Percentiles rank a stretch among this genome's conserved stretches.
Evolutionary conservation across 768 basidiomycete genomes (phyloP).

Genomic region (Pleurotus ostreatus): DNA sequence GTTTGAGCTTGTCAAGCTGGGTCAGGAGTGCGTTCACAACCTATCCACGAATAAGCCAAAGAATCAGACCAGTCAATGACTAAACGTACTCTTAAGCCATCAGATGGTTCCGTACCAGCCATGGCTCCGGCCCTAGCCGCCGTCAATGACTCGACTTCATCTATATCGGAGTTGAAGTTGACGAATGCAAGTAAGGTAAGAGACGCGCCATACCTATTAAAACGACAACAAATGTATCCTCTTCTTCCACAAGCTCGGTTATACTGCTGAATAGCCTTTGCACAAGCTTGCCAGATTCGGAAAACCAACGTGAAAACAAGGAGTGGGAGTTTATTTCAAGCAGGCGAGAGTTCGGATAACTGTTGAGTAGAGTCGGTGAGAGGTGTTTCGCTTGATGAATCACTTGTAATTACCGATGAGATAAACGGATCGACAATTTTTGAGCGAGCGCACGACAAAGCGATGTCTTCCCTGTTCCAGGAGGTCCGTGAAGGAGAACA

Average conservation of each 20-base stretch:
- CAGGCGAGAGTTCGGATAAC: slow-evolving; percentile 82
- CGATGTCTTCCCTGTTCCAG: slow-evolving; percentile 96
- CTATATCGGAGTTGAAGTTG: slow-evolving; percentile 31
- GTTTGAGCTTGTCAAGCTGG: slow-evolving; percentile 92
- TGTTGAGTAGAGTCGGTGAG: slow-evolving; percentile 21
- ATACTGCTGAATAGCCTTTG: slow-evolving; percentile 89
- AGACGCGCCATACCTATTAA: slow-evolving; percentile 65
- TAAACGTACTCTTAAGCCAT: slow-evolving; percentile 71
- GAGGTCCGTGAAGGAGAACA: slow-evolving; percentile 92
- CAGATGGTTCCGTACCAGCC: slow-evolving; percentile 93
- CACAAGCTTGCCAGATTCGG: slow-evolving; percentile 97
- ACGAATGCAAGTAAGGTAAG: not conserved
- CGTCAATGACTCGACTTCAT: slow-evolving; percentile 95
- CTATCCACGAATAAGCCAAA: slow-evolving; percentile 32
- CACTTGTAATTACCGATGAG: slow-evolving; percentile 55
- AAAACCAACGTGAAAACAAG: slow-evolving; percentile 98
- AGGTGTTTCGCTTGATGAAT: too few relatives aligned
- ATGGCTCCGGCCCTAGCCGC: slow-evolving; percentile 93
- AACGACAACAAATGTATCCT: slow-evolving; percentile 87
- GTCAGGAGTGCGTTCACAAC: slow-evolving; percentile 97
- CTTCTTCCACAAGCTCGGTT: slow-evolving; percentile 88
- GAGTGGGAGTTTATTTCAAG: slow-evolving; percentile 99
- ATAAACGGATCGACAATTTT: slow-evolving; percentile 88
- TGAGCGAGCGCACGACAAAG: slow-evolving; percentile 93
- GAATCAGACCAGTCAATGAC: not conserved